These are phyloP conservation scores for Colletotrichum tanaceti DNA, from an alignment of 2,329 filamentous ascomycete genomes.

Conservation along the genomic window DNA sequence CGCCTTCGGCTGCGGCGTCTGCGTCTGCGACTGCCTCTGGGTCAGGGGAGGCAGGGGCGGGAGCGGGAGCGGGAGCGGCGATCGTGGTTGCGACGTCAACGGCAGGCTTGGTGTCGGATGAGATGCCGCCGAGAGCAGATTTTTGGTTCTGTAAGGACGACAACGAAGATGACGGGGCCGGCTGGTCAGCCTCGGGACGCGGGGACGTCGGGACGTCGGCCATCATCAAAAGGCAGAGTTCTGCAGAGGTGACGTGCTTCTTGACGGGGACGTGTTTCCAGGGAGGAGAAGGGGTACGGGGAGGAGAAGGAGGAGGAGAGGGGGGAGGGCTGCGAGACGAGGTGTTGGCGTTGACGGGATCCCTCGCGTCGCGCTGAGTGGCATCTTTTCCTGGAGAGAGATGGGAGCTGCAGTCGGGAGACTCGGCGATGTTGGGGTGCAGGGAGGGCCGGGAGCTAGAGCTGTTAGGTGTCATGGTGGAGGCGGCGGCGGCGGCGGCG, in stretches of 20 bases:
- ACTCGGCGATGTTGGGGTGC: conserved; percentile 30
- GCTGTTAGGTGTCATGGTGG: conserved; percentile 36
- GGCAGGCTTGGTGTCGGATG: not conserved
- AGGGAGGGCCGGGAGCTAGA: conserved; percentile 33
- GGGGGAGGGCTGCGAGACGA: not conserved
- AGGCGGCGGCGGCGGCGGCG: conserved; percentile 17
- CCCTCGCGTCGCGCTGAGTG: conserved; percentile 24
- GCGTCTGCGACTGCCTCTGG: not conserved
- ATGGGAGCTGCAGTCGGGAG: conserved; percentile 11
- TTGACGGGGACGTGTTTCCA: not conserved
- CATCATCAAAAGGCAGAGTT: conserved; percentile 34
- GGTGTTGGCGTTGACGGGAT: not conserved
- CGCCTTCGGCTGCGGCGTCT: not conserved
- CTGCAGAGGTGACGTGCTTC: conserved; percentile 2
- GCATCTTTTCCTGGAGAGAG: conserved; percentile 29
- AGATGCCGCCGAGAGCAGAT: not conserved
- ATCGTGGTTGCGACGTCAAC: not conserved
- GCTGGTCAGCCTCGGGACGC: conserved; percentile 27
- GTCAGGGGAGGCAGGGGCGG: no score
- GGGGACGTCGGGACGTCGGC: conserved; percentile 30
- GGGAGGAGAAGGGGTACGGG: not conserved
- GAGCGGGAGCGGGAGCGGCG: not conserved
- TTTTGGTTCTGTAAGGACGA: conserved; percentile 33
- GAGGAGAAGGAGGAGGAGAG: not conserved
- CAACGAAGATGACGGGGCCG: conserved; percentile 4